These are phyloP conservation scores for Rubroshorea leprosula DNA, from an alignment of 345 rosid species.

Conservation along the genomic window DNA sequence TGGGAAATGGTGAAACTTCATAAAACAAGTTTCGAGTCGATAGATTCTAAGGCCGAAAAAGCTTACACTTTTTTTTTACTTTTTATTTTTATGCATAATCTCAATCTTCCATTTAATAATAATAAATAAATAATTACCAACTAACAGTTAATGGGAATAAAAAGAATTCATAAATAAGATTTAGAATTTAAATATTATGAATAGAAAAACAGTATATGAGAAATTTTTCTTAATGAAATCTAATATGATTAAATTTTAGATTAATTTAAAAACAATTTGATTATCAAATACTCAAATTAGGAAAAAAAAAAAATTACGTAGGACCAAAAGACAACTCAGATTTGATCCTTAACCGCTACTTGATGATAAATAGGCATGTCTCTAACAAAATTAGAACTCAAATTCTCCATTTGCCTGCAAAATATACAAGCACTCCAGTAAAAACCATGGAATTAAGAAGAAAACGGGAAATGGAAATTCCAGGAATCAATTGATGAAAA, in stretches of 20 bases:
- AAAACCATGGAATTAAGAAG: background rate
- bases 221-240: too few species aligned
- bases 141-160: too few species aligned
- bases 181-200: too few species aligned
- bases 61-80: too few species aligned
- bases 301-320: slow-evolving; percentile 14
- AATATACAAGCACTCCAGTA: slow-evolving; percentile 10
- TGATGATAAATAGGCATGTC: slow-evolving; percentile 9
- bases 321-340: slow-evolving; percentile 10
- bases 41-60: slow-evolving; percentile 25
- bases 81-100: slow-evolving; percentile 57
- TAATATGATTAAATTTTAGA: too few species aligned
- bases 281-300: too few species aligned
- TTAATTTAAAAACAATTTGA: too few species aligned
- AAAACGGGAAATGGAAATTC: background rate
- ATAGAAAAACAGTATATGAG: too few species aligned
- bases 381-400: slow-evolving; percentile 58
- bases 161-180: too few species aligned
- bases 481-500: background rate
- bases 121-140: too few species aligned
- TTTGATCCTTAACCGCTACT: slow-evolving; percentile 6
- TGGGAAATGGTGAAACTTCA: background rate
- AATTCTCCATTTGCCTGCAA: slow-evolving; percentile 90
- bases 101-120: slow-evolving; percentile 23
- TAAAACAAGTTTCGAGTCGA: background rate